Evolutionary conservation across 78 protist species (phyloP).

Genomic region (Dictyostelium firmibasis): DNA sequence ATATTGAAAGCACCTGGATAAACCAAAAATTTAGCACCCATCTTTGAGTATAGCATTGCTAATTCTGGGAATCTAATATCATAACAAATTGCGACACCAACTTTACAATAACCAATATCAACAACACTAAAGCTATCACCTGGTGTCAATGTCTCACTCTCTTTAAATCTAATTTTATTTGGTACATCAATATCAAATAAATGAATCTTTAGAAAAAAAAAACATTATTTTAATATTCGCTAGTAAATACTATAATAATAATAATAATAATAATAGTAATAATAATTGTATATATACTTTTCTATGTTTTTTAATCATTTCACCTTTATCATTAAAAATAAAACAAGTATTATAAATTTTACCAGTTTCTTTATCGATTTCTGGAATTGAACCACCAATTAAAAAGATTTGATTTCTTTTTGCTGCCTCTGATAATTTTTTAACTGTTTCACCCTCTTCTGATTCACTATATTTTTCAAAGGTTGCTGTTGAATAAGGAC

Average conservation of each 20-base stretch:
- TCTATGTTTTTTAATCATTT: constrained; percentile 86
- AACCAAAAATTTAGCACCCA: constrained; percentile 84
- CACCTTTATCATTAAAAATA: constrained; percentile 87
- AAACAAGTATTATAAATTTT: constrained; percentile 92
- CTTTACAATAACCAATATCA: constrained; percentile 74
- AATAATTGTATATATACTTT: constrained; percentile 60
- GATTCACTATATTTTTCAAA: constrained; percentile 94
- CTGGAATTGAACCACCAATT: constrained; percentile 96
- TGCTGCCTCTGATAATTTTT: constrained; percentile 63
- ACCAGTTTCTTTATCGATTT: constrained; percentile 42
- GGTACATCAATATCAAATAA: constrained; percentile 97
- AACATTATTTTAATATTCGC: no score
- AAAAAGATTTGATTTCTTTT: constrained; percentile 53
- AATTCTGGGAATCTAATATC: constrained; percentile 97
- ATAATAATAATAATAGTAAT: background rate
- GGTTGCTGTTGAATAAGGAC: constrained; percentile 89
- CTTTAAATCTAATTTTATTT: constrained; percentile 88
- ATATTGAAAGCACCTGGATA: constrained; percentile 99
- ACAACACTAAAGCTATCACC: constrained; percentile 85
- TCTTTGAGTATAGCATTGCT: constrained; percentile 41
- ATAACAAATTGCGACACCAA: constrained; percentile 98
- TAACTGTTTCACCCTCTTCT: constrained; percentile 55
- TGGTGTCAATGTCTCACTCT: constrained; percentile 89
- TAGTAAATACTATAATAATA: background rate
- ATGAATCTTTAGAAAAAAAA: no score